Base-by-base conservation (phyloP, 1,139 yeast species). In the Kluyveromyces sp. region DNA sequence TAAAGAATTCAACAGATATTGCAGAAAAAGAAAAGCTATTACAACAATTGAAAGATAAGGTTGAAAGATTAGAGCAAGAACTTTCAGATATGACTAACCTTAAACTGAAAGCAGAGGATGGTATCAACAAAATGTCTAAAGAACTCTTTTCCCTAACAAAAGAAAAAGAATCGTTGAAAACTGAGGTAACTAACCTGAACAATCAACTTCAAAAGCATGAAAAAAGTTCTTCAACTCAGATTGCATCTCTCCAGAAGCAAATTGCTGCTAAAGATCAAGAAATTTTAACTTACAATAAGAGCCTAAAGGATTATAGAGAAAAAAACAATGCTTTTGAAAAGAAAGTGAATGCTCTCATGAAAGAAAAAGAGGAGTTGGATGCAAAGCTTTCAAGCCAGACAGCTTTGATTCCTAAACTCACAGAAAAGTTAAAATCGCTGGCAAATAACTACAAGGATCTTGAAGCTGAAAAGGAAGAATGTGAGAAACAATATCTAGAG, bases 71-170 rank as follows among this genome's bases (percentile, higher is more conserved):
- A 25, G 35, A 53, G n/a, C 45, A 49, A 27, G 26, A 42, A 15
- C 37, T 56, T 7, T 43, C 38, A 2, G 50, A 52, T 15, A 52
- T 51, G 32, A 52, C 48, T 25, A 46, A 47, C 33, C 78, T 77
- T 7, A 85, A 83, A 56, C 72, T 74, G 29, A 83, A 79, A 52
- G 86, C 92, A 1, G 97, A 90, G 57, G 82, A 79, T 51, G 97
- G 96, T 4, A 83, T 90, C 48, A 90, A 88, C 61, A 88, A 88
- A 56, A 87, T 90, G 96, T 84, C 83, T 49, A 72, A 92, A 40
- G 97, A 89, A 53, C 69, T 90, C 35, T 78, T 88, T 61, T 77
- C 76, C 38, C 67, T 88, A 38, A 75, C 80, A 0, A 78, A 78
- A 49, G 80, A 79, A 34, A 81, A 81, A 50, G 77, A 74, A 2